Base-by-base conservation (phyloP, 2,329 filamentous ascomycete genomes). In the Zasmidium citrigriseum region DNA sequence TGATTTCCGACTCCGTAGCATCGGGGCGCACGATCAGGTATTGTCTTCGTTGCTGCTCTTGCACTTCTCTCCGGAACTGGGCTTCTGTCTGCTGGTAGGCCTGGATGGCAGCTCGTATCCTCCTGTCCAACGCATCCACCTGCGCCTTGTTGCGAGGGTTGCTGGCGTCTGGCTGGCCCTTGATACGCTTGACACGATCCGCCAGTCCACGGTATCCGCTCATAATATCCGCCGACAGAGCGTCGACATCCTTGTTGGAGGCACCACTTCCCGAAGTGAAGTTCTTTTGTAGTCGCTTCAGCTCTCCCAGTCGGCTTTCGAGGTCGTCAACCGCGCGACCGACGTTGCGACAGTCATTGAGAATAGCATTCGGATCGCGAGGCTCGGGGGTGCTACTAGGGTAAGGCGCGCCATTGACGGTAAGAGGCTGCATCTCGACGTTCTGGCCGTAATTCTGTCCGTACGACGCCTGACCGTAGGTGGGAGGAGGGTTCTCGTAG, bases 1-100 rank as follows among this genome's bases (percentile, higher is more conserved):
- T 83, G 24, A 97, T 86, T 74, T 98, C 92, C 0, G 82, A 79
- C 61, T 92, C 89, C 48, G 83, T 83, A 16, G 90, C 90, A 49
- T 91, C 86, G 51, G 90, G 90, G 12, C 64, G 63, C 4, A 73
- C 93, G 72, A 98, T 97, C 59, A 89, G 85, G 77, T 96, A 96
- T 74, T 97, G 92, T 55, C 95, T 86, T 65, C 87, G 89, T 78
- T 96, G 90, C 76, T 96, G 91, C 51, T 91, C 89, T 73, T 90
- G 84, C 27, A 91, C 86, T 66, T 89, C 87, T 76, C 89, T 89
- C 72, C 89, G 86, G 82, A 93, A 96, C 21, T 87, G 83, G 1
- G 85, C 85, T 76, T 98, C 93, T 55, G 91, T 82, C 64, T 86
- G 83, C 76, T 95, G 91, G 80, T 93, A 97, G 61, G 86, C 80